Evolutionary conservation across 2,329 filamentous ascomycete species (phyloP), one percentile per base, ranked within the genome.

Genomic region (Elsinoe perseae): DNA sequence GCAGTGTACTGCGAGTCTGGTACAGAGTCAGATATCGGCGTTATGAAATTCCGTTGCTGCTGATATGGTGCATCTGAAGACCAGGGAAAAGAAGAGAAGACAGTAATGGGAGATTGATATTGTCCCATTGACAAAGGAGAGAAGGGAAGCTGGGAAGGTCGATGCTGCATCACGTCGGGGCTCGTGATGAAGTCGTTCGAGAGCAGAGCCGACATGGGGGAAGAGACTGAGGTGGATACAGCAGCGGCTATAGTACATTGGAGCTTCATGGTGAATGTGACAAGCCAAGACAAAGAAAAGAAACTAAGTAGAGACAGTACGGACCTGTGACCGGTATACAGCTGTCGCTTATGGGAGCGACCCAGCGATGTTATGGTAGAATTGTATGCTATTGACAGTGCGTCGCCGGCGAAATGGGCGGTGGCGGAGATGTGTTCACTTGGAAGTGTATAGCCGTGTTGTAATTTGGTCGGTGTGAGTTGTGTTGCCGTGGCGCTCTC

Each of bases 231-330:
- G 25, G 44, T 34, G 28, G 48, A 50, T 30, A 27, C 25, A 16
- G 44, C 44, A 12, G 44, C 44, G 25, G 44, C 44, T 50, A 50
- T 32, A 18, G 44, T 50, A 16, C 44, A 50, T 8, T 50, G 44
- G 16, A 50, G 25, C n/a, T 30, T 50, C 44, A 50, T 50, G 44
- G 21, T 50, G 44, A 32, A 48, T 6, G 25, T n/a, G 25, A 20
- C 44, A 52, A 52, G 48, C 18, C 16, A 25, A 38, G 30, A 28
- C 23, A 52, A 8, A 7, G 32, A 36, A 36, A 36, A 25, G 48
- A 38, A 32, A 18, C 20, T 12, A 38, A 23, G 48, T 23, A 52
- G 25, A 38, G 20, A 36, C 18, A 14, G 14, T 52, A 52, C 48
- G 48, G 48, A 52, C 48, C 48, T 52, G 28, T 52, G 20, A 25